phyloP scores from a whole-genome alignment of 164 flowering plant species.

The Paratinospora sagittata region DNA sequence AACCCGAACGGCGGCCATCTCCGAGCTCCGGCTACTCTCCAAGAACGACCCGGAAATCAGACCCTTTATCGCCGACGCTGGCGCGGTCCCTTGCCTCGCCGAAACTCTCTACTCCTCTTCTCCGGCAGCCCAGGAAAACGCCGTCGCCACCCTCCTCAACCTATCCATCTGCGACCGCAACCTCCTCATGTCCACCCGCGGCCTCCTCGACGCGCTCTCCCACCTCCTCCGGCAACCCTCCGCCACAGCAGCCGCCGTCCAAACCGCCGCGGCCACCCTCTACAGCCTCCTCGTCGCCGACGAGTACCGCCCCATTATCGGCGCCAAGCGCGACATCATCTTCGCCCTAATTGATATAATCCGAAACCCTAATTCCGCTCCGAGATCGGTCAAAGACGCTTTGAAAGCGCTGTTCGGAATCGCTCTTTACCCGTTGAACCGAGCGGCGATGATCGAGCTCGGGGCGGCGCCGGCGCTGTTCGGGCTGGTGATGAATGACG shows the following conservation, averaged over 20 bases:
- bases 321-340: conserved; percentile 68
- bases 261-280: conserved; percentile 66
- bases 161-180: conserved; percentile 65
- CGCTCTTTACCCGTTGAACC: conserved; percentile 52
- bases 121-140: conserved; percentile 56
- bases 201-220: conserved; percentile 77
- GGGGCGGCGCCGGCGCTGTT: conserved; percentile 53
- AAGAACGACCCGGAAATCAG: conserved; percentile 69
- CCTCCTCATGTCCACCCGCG: conserved; percentile 59
- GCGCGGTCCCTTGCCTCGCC: conserved; percentile 60
- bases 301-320: conserved; percentile 62
- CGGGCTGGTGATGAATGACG: conserved; percentile 45
- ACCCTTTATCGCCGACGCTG: conserved; percentile 53
- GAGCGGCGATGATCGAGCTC: conserved; percentile 48
- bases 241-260: too few species aligned
- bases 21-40: conserved; percentile 73
- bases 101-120: conserved; percentile 54
- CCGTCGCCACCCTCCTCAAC: conserved; percentile 78
- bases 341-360: conserved; percentile 54
- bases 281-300: conserved; percentile 62
- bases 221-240: conserved; percentile 52
- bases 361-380: conserved; percentile 29
- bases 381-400: conserved; percentile 68
- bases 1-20: conserved; percentile 52
- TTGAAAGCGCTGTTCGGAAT: conserved; percentile 76